Base-by-base conservation (phyloP, 2,329 filamentous ascomycete species). In the Tolypocladium tropicale region DNA sequence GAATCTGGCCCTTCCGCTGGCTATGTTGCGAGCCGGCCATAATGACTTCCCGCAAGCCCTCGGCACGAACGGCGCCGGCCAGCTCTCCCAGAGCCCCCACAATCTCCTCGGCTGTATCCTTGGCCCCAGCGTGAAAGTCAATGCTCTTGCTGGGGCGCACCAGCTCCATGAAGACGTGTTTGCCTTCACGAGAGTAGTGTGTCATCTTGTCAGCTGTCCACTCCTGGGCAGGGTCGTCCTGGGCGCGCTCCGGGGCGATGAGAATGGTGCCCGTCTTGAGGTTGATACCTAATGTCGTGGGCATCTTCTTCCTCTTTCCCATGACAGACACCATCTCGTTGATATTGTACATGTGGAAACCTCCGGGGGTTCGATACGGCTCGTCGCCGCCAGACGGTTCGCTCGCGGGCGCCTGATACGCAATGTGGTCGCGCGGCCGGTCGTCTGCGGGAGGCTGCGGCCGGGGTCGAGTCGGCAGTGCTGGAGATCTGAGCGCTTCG, bases 261-360 rank as follows among this genome's bases (percentile, higher is more conserved):
- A 96, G 85, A 62, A 99, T 95, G 34, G 87, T 83, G 41, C 92
- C 92, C 18, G 90, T 95, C 52, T 87, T 85, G 56, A 94, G 78
- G 68, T 97, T 96, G 66, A 97, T 87, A n/a, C 93, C 93, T 39
- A 97, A 73, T 0, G 90, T 96, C n/a, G 91, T 96, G 1, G 93
- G 91, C 89, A 96, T 94, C 75, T 97, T 97, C 78, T 96, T 96
- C 66, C 89, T 88, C 76, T 95, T 96, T 56, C 93, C 93, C 84
- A 96, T 92, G 49, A 94, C 84, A n/a, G 91, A 93, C 5, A 96
- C 84, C 88, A 96, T 96, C 73, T 97, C 93, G 68, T 92, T 95
- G 65, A 97, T 92, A 65, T 96, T 96, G 74, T 96, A 97, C 70
- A 97, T 79, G 67, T 95, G 92, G 67, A 92, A 97, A 2, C 89